Evolutionary conservation across 768 basidiomycete species (phyloP), one percentile per base, ranked within the genome.

Genomic region (Cystobasidium onofrii): DNA sequence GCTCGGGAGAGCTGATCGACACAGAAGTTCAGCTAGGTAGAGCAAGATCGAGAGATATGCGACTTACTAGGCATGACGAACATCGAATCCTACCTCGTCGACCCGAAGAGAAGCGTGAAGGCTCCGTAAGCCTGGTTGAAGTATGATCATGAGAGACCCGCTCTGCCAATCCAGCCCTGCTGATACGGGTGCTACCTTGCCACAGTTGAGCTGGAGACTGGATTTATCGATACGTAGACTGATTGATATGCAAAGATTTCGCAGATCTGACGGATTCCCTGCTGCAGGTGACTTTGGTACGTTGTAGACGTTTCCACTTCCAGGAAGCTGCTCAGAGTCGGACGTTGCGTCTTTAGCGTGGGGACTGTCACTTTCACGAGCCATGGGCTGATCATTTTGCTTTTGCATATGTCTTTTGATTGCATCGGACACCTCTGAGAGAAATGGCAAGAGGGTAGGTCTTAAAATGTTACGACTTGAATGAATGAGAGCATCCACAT

Each of bases 201-300:
- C 87, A 76, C 95, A 97, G 0, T 90, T 91, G 31, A 98, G 82
- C 73, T 90, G 88, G 63, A 98, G 84, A 69, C 85, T 88, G 0
- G 95, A 97, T 78, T 88, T 86, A 79, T 97, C 92, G 76, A 98
- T 95, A 33, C 91, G 90, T 39, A 98, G 84, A 77, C 91, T 92
- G 82, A 96, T 87, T 74, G 86, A 89, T 76, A 95, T 86, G 69
- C 88, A 87, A 79, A 92, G 72, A 83, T 72, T 74, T 74, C 85
- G 78, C 43, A 73, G 66, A 84, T 23, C 85, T 83, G 23, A 82
- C 70, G 20, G 80, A 1, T 44, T 27, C 3, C 18, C 15, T n/a
- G 9, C 10, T 7, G 46, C n/a, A 7, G 3, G 10, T 55, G 54
- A 46, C 6, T 46, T 13, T 52, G 23, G n/a, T 20, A 36, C 66